Evolutionary conservation across 2,329 filamentous ascomycete species (phyloP).

Genomic region (Colletotrichum tanaceti): DNA sequence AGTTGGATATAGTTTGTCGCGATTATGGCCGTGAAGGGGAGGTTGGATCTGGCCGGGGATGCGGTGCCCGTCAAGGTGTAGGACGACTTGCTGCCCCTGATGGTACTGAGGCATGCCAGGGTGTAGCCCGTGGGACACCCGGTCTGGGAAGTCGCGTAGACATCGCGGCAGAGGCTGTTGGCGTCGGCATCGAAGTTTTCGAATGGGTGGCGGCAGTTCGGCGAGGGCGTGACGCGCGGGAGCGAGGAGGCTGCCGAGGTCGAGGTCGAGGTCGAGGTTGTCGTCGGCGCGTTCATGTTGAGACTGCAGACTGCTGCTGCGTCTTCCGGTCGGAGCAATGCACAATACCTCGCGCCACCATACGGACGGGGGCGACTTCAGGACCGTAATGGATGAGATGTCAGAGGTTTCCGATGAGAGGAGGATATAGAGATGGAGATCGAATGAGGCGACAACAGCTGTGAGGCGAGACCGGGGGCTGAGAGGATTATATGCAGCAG

Average conservation of each 20-base stretch:
- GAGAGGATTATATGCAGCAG: neutral
- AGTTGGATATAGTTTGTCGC: neutral
- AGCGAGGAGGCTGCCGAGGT: neutral
- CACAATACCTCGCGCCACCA: too few species aligned
- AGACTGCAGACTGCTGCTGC: neutral
- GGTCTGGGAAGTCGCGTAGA: neutral
- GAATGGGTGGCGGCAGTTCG: neutral
- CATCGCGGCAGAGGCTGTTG: neutral
- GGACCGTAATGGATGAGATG: neutral
- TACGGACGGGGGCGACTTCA: too few species aligned
- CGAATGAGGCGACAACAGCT: neutral
- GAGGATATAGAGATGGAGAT: neutral
- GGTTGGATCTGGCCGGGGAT: neutral
- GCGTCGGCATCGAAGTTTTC: neutral
- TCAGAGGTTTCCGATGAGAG: neutral
- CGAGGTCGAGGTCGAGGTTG: neutral
- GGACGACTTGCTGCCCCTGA: too few species aligned
- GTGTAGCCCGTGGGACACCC: conserved; percentile 25
- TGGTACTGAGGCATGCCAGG: neutral
- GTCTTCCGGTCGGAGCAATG: neutral
- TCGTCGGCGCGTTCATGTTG: neutral
- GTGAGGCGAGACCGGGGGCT: neutral
- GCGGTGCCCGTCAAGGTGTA: neutral
- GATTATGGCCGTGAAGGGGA: neutral
- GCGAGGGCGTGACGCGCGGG: conserved; percentile 2